Evolutionary conservation across 177 flowering plant species (phyloP).

Genomic region (Vitis hybrid): DNA sequence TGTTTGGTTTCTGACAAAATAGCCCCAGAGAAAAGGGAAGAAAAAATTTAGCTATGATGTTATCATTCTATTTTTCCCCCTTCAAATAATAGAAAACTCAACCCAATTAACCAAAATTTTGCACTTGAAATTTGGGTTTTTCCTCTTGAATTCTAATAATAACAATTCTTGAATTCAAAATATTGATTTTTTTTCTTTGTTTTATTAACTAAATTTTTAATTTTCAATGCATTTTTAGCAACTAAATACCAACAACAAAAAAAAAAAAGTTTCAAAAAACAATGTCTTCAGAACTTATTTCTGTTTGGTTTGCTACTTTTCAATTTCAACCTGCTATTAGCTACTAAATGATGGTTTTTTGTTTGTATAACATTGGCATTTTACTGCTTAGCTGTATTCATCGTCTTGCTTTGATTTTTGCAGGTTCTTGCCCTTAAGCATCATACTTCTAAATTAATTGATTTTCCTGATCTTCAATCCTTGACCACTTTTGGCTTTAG

Average conservation of each 20-base stretch:
- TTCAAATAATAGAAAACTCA: no score
- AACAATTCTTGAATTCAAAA: not conserved
- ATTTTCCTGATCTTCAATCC: constrained; percentile 88
- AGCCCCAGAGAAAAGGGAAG: no score
- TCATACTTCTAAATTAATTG: constrained; percentile 86
- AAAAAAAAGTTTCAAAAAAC: no score
- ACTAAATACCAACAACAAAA: not conserved
- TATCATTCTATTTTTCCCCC: no score
- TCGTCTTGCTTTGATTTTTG: constrained; percentile 11
- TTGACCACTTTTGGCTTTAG: constrained; percentile 87
- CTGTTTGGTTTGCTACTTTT: not conserved
- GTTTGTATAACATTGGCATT: no score
- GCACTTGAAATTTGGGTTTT: not conserved
- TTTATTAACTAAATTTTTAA: not conserved
- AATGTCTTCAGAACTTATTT: not conserved
- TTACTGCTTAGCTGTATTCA: not conserved
- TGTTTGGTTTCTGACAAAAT: no score
- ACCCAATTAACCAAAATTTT: no score
- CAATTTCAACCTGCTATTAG: not conserved
- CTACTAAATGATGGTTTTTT: not conserved
- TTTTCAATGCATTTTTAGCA: not conserved
- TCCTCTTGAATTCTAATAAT: not conserved
- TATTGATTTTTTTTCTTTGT: not conserved
- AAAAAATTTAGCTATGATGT: no score
- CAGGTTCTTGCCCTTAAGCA: constrained; percentile 89